Percentiles rank a stretch among this genome's conserved stretches.
phyloP scores from a whole-genome alignment of 2,329 filamentous ascomycete species.

The Aspergillus ochraceoroseus region DNA sequence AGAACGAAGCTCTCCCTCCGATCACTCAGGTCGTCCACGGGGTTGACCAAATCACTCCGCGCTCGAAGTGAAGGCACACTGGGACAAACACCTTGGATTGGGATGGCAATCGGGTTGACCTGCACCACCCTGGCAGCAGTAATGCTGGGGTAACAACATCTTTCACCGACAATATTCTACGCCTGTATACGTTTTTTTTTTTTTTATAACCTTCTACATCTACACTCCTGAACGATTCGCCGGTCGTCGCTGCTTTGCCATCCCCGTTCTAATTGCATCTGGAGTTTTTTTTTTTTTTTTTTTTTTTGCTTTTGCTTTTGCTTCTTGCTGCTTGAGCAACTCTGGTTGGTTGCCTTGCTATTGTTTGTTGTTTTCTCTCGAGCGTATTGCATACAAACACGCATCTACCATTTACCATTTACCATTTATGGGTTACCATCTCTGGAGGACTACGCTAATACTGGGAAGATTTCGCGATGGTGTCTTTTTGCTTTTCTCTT shows the following conservation, averaged over 20 bases:
- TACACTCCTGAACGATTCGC: neutral
- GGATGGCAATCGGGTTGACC: constrained; percentile 40
- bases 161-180: neutral
- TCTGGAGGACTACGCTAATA: constrained; percentile 21
- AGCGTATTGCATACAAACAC: constrained; percentile 19
- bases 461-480: constrained; percentile 10
- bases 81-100: constrained; percentile 41
- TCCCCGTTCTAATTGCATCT: constrained; percentile 13
- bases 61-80: constrained; percentile 38
- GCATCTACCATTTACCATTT: constrained; percentile 14
- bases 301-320: constrained; percentile 15
- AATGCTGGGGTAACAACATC: constrained; percentile 32
- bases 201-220: too few species aligned
- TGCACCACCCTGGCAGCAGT: constrained; percentile 39
- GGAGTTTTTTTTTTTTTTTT: constrained; percentile 17
- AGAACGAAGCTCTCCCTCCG: constrained; percentile 32
- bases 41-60: constrained; percentile 28
- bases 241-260: neutral
- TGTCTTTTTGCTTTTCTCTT: constrained; percentile 18
- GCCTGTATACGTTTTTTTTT: neutral
- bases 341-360: constrained; percentile 4
- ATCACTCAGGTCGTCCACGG: constrained; percentile 18
- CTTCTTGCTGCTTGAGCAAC: constrained; percentile 4
- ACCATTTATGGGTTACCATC: too few species aligned
- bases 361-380: constrained; percentile 11